Percentiles rank a stretch among this genome's conserved stretches.
Evolutionary conservation across 2,329 filamentous ascomycete species (phyloP).

Genomic region (Diaporthe amygdali): DNA sequence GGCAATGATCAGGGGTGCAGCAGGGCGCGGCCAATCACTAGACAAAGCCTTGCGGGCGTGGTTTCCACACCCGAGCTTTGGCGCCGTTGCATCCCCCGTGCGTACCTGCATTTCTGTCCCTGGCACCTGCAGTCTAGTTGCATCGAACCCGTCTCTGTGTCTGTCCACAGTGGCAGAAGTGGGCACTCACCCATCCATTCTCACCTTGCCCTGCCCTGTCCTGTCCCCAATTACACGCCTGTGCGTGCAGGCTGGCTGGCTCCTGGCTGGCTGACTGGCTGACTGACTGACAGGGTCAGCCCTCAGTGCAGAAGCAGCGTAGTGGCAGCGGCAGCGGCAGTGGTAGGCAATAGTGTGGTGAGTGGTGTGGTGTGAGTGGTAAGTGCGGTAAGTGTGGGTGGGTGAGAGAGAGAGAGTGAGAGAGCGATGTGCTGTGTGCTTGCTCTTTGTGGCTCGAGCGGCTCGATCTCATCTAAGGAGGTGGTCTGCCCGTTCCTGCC

Average conservation of each 20-base stretch:
- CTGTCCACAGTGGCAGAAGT: not conserved
- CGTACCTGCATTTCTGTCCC: constrained; percentile 24
- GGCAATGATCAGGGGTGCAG: constrained; percentile 24
- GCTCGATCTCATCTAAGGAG: constrained; percentile 26
- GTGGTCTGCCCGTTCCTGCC: constrained; percentile 15
- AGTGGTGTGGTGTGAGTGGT: constrained; percentile 3
- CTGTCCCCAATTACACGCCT: not conserved
- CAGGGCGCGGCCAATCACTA: constrained; percentile 18
- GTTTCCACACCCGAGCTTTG: constrained; percentile 23
- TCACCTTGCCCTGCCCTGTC: not conserved
- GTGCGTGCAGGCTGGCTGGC: not conserved
- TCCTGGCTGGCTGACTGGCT: no score
- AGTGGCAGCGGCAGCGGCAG: not conserved
- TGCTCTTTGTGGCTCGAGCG: constrained; percentile 19
- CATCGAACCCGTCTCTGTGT: constrained; percentile 1
- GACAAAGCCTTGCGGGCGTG: not conserved
- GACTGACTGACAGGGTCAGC: no score
- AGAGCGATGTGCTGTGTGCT: no score
- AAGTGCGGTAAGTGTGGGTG: not conserved
- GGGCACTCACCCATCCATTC: not conserved
- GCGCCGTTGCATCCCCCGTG: constrained; percentile 26
- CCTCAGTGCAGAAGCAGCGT: not conserved
- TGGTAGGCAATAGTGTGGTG: not conserved
- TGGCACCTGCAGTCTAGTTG: constrained; percentile 24
- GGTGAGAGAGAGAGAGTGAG: no score